Percentiles rank a stretch among this genome's conserved stretches.
phyloP scores from a whole-genome alignment of 192 early-diverging fungal species.

The Coemansia sp. region DNA sequence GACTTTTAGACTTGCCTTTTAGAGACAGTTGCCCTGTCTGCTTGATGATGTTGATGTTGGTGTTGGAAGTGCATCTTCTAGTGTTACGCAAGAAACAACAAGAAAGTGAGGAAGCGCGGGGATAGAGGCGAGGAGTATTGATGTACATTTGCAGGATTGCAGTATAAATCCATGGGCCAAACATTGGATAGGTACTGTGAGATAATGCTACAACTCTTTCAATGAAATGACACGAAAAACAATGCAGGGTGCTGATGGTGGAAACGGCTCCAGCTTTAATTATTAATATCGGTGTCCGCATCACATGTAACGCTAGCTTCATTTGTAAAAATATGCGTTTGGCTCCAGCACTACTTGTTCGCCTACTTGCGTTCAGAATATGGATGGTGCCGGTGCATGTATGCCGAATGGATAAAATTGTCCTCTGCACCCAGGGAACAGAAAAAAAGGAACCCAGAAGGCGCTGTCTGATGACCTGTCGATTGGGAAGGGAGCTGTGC shows the following conservation, averaged over 20 bases:
- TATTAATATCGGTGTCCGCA: not conserved
- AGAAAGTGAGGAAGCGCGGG: not conserved
- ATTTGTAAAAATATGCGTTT: not conserved
- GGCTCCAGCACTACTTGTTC: not conserved
- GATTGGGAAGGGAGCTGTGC: not conserved
- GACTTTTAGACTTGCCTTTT: not conserved
- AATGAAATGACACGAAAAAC: not conserved
- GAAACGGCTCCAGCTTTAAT: not conserved
- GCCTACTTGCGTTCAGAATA: not conserved
- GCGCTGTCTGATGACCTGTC: not conserved
- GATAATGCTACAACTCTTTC: not conserved
- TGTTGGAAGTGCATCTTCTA: too few species aligned
- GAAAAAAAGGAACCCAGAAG: not conserved
- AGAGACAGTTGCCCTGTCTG: not conserved
- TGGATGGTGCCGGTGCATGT: not conserved
- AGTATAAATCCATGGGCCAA: not conserved
- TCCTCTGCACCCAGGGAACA: constrained; percentile 4
- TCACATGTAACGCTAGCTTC: not conserved
- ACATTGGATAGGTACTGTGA: not conserved
- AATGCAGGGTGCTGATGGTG: constrained; percentile 1
- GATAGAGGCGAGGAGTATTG: not conserved
- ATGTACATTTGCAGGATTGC: not conserved
- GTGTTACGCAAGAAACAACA: not conserved
- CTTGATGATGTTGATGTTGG: not conserved
- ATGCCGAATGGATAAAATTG: not conserved